Evolutionary conservation across 192 early-diverging fungal genomes (phyloP).

Genomic region (Podochytrium sp.): DNA sequence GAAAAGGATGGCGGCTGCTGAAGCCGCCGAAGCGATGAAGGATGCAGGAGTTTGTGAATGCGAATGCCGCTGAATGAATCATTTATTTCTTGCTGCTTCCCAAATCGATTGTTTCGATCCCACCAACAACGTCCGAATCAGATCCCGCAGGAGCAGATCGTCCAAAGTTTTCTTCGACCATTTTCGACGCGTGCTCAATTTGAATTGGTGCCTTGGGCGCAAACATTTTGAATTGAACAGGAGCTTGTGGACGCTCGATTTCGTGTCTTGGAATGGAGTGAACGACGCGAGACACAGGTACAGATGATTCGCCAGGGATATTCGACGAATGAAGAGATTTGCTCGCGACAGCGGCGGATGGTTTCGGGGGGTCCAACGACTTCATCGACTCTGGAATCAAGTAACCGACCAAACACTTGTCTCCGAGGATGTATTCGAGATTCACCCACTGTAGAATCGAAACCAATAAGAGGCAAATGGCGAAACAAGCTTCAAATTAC

Average conservation of each 20-base stretch:
- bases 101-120: too few relatives aligned
- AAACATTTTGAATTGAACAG: not conserved
- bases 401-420: constrained; percentile 73
- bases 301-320: not conserved
- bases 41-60: too few relatives aligned
- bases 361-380: not conserved
- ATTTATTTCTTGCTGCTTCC: too few relatives aligned
- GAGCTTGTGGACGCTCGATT: not conserved
- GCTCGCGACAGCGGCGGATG: not conserved
- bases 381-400: constrained; percentile 41
- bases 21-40: too few relatives aligned
- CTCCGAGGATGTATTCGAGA: constrained; percentile 77
- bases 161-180: constrained; percentile 6
- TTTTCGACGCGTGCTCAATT: not conserved
- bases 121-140: too few relatives aligned
- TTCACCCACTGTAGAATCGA: constrained; percentile 79
- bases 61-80: too few relatives aligned
- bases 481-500: constrained; percentile 15
- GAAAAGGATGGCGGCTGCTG: constrained; percentile 2
- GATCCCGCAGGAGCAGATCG: too few relatives aligned
- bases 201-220: not conserved
- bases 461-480: not conserved
- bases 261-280: not conserved
- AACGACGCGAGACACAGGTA: not conserved
- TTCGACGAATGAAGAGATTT: not conserved